Base-by-base conservation (phyloP, 2,329 filamentous ascomycete species). In the Fusarium sp. region DNA sequence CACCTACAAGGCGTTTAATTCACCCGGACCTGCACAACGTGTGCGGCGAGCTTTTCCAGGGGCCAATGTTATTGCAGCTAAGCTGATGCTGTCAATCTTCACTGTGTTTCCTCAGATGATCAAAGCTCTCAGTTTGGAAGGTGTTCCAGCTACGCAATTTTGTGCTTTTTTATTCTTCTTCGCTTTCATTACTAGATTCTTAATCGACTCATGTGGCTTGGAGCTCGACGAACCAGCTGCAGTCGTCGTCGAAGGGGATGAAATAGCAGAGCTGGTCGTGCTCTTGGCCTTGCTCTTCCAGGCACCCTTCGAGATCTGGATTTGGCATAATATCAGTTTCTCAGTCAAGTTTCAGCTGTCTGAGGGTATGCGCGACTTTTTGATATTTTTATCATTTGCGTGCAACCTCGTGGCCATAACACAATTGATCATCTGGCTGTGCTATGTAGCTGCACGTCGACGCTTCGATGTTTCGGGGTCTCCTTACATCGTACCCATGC, bases 161-260 rank as follows among this genome's bases (percentile, higher is more conserved):
- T 65, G 61, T 12, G 62, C 61, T 1, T 61, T 49, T 2, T 2
- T 36, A 0, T 65, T 65, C 26, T 54, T 65, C 13, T 38, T 45
- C 7, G 46, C 42, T 13, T 33, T 23, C 1, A 8, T 34, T 6
- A 65, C 62, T 0, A 65, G 52, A 7, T 41, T 65, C 2, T 2
- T 54, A 11, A 31, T 65, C 4, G 56, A 64, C 2, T 10, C 60
- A 1, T 60, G 54, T 15, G 54, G 46, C 8, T 26, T 64, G 5
- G 62, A 49, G 13, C 16, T n/a, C 1, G 54, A 54, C 3, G 16
- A 16, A 2, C 16, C 18, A 4, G 13, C 20, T 5, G 8, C 11
- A 1, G 3, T 3, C 8, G 11, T n/a, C 1, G 28, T 18, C 1
- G 30, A 20, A 0, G 9, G 9, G 2, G 16, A 38, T 0, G 13